Evolutionary conservation across 176 grass and related monocot genomes (phyloP).

Genomic region (Eragrostis nindensis): DNA sequence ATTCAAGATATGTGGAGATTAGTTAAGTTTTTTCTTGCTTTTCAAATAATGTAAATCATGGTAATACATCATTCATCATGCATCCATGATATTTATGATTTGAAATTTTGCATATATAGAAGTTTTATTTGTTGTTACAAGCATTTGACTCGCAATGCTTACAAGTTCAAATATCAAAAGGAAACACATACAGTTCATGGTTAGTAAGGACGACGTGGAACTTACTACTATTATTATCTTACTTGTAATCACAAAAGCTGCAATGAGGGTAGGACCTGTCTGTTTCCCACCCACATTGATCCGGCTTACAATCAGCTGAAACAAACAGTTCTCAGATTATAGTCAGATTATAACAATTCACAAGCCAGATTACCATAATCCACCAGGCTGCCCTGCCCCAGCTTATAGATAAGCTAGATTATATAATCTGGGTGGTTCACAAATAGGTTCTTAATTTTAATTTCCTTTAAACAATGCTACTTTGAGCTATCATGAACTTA

Average conservation of each 20-base stretch:
- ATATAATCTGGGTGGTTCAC: too few species aligned
- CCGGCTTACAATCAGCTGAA: too few species aligned
- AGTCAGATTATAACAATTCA: too few species aligned
- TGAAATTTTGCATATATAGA: neutral
- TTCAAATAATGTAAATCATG: neutral
- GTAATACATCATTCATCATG: constrained; percentile 20
- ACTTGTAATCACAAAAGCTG: constrained; percentile 1
- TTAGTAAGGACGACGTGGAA: neutral
- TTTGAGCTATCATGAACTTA: constrained; percentile 1
- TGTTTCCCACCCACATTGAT: too few species aligned
- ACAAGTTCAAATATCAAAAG: constrained; percentile 6
- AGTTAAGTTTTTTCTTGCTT: constrained; percentile 14
- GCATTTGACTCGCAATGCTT: constrained; percentile 14
- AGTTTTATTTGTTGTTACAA: constrained; percentile 21
- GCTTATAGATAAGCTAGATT: too few species aligned
- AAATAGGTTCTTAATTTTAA: constrained; percentile 5
- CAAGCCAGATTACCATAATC: too few species aligned
- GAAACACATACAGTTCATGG: neutral
- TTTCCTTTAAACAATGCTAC: constrained; percentile 30
- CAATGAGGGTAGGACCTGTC: too few species aligned
- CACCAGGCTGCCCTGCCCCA: too few species aligned
- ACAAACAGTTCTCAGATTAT: too few species aligned
- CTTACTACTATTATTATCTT: neutral
- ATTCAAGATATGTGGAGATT: constrained; percentile 6
- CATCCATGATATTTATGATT: constrained; percentile 6